A percentile compares a stretch with the other conserved stretches of the same genome.
phyloP scores from a whole-genome alignment of 768 basidiomycete genomes.

The Daedalea quercina region DNA sequence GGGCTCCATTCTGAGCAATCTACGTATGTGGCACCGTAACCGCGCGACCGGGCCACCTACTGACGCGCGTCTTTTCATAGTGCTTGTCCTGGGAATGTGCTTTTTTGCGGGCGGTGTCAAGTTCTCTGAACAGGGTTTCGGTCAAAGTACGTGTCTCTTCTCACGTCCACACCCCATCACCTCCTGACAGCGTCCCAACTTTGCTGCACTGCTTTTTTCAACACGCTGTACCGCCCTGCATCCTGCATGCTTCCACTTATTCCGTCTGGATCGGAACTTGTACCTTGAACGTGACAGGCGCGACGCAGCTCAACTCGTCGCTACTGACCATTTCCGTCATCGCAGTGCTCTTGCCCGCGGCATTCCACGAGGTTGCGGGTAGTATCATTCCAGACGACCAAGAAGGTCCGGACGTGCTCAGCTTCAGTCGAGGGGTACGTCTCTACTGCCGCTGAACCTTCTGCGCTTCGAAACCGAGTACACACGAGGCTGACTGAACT shows the following conservation, averaged over 20 bases:
- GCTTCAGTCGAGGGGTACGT: conserved; percentile 44
- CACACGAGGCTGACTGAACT: background rate
- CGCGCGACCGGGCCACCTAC: background rate
- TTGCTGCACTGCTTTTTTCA: background rate
- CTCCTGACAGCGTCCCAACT: background rate
- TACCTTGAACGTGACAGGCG: conserved; percentile 23
- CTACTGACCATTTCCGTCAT: conserved; percentile 74
- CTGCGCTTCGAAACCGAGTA: background rate
- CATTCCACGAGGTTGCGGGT: conserved; percentile 56
- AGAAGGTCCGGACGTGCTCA: conserved; percentile 37
- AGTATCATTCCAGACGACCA: conserved; percentile 19
- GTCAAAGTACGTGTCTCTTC: conserved; percentile 44
- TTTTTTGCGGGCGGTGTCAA: conserved; percentile 80
- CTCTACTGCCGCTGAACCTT: background rate
- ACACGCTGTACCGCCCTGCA: background rate
- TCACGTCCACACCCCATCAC: background rate
- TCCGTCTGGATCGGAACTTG: background rate
- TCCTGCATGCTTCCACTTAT: background rate
- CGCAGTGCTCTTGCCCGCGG: conserved; percentile 72
- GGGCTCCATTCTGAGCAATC: conserved; percentile 41
- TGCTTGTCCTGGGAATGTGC: conserved; percentile 79
- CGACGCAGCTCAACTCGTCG: conserved; percentile 71
- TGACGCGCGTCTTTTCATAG: background rate
- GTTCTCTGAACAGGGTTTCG: conserved; percentile 78
- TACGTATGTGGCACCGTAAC: conserved; percentile 22